Percentiles rank a stretch among this genome's conserved stretches.
phyloP scores from a whole-genome alignment of 805 yeast genomes.

The Kurtzmaniella cleridarum region DNA sequence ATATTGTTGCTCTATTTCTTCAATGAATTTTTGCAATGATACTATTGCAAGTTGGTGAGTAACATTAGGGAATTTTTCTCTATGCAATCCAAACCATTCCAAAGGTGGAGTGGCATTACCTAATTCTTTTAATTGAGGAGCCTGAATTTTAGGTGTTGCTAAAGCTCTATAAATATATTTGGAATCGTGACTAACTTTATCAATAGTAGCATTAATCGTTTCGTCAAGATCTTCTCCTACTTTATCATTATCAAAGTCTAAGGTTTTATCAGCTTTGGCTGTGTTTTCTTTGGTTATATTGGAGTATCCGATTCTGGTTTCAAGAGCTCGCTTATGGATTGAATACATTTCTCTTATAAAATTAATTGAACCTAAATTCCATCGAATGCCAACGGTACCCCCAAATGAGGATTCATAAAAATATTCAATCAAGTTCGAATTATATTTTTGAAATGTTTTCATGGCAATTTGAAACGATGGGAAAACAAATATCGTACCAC shows the following conservation, averaged over 20 bases:
- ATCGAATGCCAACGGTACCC: conserved; percentile 83
- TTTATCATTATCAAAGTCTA: conserved; percentile 10
- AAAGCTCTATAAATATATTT: conserved; percentile 57
- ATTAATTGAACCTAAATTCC: conserved; percentile 91
- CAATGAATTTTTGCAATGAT: conserved; percentile 66
- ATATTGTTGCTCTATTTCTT: conserved; percentile 56
- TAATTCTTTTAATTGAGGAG: conserved; percentile 83
- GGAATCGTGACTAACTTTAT: conserved; percentile 30
- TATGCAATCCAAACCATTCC: conserved; percentile 95
- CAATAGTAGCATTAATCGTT: conserved; percentile 32
- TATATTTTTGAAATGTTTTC: conserved; percentile 63
- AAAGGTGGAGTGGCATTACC: conserved; percentile 98
- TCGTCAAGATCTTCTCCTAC: conserved; percentile 24
- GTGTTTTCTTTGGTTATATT: conserved; percentile 14
- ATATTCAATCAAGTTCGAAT: conserved; percentile 56
- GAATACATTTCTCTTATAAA: conserved; percentile 92
- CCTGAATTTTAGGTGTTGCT: conserved; percentile 75
- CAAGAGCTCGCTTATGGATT: conserved; percentile 70
- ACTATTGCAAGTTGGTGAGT: conserved; percentile 79
- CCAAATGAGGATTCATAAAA: conserved; percentile 70
- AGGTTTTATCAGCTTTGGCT: conserved; percentile 21
- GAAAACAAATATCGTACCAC: conserved; percentile 75
- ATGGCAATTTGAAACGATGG: conserved; percentile 72
- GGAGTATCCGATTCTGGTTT: conserved; percentile 46
- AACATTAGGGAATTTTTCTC: conserved; percentile 78